Conservation (phyloP, 148 eudicot species). For the Rhododendron williamsianum region DNA sequence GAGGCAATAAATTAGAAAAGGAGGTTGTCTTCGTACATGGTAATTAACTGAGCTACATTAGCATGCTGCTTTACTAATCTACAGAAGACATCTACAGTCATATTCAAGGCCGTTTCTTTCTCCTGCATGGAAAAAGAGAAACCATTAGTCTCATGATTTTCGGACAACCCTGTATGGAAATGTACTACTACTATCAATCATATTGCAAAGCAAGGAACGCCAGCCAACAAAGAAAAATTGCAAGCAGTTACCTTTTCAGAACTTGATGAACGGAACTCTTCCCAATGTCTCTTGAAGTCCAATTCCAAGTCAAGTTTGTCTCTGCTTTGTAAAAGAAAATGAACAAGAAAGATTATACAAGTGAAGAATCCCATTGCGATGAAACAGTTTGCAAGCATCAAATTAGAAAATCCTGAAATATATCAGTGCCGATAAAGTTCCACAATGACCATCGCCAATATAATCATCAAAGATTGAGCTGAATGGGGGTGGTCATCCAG, state of each 20-base stretch:
- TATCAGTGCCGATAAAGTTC: background rate
- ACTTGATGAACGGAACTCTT: conserved; percentile 89
- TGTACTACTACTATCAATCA: background rate
- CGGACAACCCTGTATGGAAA: background rate
- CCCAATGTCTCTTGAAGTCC: conserved; percentile 98
- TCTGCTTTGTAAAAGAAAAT: conserved; percentile 32
- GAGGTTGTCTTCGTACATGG: conserved; percentile 45
- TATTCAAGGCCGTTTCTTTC: conserved; percentile 92
- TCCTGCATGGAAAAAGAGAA: conserved; percentile 56
- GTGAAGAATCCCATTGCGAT: background rate
- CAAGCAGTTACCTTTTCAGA: conserved; percentile 67
- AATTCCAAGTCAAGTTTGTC: conserved; percentile 83
- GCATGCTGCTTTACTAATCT: conserved; percentile 87
- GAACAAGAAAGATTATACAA: background rate
- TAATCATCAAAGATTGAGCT: background rate
- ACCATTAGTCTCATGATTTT: conserved; percentile 13
- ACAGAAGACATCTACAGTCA: conserved; percentile 95
- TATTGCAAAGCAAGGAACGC: background rate
- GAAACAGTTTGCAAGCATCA: background rate
- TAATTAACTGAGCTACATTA: conserved; percentile 80
- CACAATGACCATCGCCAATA: background rate
- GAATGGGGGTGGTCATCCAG: background rate
- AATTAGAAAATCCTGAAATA: background rate
- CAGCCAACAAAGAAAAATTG: background rate
- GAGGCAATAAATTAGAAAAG: conserved; percentile 11